Percentiles rank a stretch among this genome's conserved stretches.
phyloP scores from a whole-genome alignment of 1,284 basidiomycete genomes.

The Leccinum fallax region DNA sequence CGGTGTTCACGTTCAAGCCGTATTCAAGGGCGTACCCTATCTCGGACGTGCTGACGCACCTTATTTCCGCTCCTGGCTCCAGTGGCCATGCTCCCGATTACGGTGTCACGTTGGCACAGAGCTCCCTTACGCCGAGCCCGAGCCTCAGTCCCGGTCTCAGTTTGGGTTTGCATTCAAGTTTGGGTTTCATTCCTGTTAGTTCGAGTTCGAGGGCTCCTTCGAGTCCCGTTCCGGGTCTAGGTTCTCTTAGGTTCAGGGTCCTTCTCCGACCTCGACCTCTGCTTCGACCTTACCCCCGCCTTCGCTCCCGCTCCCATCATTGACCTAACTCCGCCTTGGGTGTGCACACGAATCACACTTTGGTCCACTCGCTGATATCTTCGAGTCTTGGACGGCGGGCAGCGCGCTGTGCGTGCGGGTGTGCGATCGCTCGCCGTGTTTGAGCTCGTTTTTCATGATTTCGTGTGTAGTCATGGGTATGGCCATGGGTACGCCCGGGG shows the following conservation, averaged over 20 bases:
- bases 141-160: neutral
- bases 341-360: slow-evolving; percentile 29
- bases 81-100: neutral
- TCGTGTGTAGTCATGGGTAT: slow-evolving; percentile 16
- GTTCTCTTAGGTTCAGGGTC: neutral
- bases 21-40: slow-evolving; percentile 22
- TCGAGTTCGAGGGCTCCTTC: neutral
- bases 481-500: neutral
- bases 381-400: slow-evolving; percentile 22
- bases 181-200: neutral
- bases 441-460: slow-evolving; percentile 31
- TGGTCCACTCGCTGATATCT: slow-evolving; percentile 16
- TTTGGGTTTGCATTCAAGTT: neutral
- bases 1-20: slow-evolving; percentile 27
- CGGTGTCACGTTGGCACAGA: neutral
- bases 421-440: slow-evolving; percentile 21
- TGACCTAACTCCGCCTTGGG: slow-evolving; percentile 22
- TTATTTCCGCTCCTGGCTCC: neutral
- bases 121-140: neutral
- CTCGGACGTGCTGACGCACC: slow-evolving; percentile 18
- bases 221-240: neutral
- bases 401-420: slow-evolving; percentile 8
- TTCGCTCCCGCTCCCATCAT: slow-evolving; percentile 14
- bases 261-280: neutral
- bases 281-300: neutral